Evolutionary conservation across 306 rosid genomes (phyloP).

Genomic region (Quercus rubra): DNA sequence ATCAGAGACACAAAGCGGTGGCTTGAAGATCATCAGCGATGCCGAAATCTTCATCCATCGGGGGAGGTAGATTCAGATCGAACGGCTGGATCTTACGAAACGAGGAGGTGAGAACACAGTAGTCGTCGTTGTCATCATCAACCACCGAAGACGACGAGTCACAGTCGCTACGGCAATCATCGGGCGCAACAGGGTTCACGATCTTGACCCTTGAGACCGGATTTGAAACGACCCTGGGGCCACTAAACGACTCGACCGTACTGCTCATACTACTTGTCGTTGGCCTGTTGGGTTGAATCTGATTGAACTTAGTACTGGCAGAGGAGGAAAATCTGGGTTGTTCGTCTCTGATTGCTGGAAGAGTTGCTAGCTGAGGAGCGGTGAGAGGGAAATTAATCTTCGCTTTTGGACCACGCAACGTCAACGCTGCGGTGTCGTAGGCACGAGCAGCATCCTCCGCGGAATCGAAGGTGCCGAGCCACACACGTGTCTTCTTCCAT

Average conservation of each 20-base stretch:
- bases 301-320: conserved; percentile 33
- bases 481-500: conserved; percentile 74
- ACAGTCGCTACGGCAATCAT: conserved; percentile 82
- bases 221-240: conserved; percentile 45
- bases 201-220: conserved; percentile 13
- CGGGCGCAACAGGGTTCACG: conserved; percentile 34
- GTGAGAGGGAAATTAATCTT: conserved; percentile 69
- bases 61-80: conserved; percentile 85
- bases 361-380: conserved; percentile 5
- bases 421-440: conserved; percentile 72
- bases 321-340: conserved; percentile 34
- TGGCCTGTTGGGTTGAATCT: conserved; percentile 29
- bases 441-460: conserved; percentile 86
- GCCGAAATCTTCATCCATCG: conserved; percentile 26
- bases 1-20: conserved; percentile 61
- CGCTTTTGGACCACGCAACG: conserved; percentile 77
- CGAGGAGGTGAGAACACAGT: conserved; percentile 58
- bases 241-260: conserved; percentile 87
- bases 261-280: conserved; percentile 86
- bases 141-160: conserved; percentile 85
- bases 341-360: conserved; percentile 20
- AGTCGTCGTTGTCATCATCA: conserved; percentile 49
- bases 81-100: conserved; percentile 49
- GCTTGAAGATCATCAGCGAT: conserved; percentile 48
- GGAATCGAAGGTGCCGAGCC: conserved; percentile 89